phyloP scores from a whole-genome alignment of 768 basidiomycete genomes.

The Podaxis sp. region DNA sequence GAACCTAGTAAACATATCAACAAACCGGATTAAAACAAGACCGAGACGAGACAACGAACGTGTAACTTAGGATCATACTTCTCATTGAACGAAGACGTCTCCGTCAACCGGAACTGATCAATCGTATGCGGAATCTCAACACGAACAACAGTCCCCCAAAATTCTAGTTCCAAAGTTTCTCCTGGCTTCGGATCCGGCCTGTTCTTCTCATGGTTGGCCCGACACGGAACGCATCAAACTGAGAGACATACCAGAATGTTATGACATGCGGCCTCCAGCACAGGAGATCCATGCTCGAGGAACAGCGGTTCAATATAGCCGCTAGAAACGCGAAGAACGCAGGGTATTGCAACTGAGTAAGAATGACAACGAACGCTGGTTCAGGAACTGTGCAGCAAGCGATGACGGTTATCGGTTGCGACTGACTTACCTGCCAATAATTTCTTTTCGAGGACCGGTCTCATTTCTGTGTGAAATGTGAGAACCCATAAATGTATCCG shows the following conservation, averaged over 20 bases:
- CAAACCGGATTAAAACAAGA: slow-evolving; percentile 25
- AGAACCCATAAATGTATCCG: slow-evolving; percentile 76
- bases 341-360: slow-evolving; percentile 79
- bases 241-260: slow-evolving; percentile 75
- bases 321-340: slow-evolving; percentile 73
- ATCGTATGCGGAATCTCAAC: slow-evolving; percentile 66
- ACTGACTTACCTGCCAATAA: slow-evolving; percentile 66
- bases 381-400: slow-evolving; percentile 4
- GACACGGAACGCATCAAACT: neutral
- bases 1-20: slow-evolving; percentile 43
- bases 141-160: slow-evolving; percentile 75
- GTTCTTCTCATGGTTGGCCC: slow-evolving; percentile 40
- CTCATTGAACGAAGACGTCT: slow-evolving; percentile 48
- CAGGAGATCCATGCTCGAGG: slow-evolving; percentile 69
- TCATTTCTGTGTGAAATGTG: slow-evolving; percentile 71
- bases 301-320: slow-evolving; percentile 73
- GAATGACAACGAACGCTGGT: slow-evolving; percentile 74
- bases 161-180: slow-evolving; percentile 71
- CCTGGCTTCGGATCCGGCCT: slow-evolving; percentile 81
- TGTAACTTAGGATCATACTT: slow-evolving; percentile 39
- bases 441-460: slow-evolving; percentile 71
- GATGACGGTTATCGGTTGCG: neutral
- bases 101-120: slow-evolving; percentile 74
- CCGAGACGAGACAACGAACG: neutral
- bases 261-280: slow-evolving; percentile 84